Conservation (phyloP, 495 filamentous ascomycete species). For the Penicillium pulvis region DNA sequence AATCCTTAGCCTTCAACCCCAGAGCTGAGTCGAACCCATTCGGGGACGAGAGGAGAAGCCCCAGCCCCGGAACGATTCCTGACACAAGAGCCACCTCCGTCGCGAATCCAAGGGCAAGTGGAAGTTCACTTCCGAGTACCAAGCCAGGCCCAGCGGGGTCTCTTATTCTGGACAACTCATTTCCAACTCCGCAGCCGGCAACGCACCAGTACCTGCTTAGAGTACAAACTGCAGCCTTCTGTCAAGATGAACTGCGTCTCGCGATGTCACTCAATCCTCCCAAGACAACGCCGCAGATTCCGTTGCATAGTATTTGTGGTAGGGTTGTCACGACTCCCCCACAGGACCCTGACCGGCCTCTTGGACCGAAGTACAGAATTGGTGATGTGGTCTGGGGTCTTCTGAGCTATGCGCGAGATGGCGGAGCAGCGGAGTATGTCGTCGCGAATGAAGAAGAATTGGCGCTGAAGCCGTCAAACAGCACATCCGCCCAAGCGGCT, state of each 20-base stretch:
- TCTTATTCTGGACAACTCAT: slow-evolving; percentile 37
- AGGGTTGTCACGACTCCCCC: slow-evolving; percentile 51
- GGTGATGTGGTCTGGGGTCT: slow-evolving; percentile 58
- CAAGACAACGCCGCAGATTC: slow-evolving; percentile 49
- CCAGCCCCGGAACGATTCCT: not conserved
- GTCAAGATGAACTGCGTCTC: slow-evolving; percentile 54
- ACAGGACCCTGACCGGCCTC: slow-evolving; percentile 36
- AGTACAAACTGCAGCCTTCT: slow-evolving; percentile 58
- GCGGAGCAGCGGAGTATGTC: slow-evolving; percentile 53
- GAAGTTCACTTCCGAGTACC: not conserved
- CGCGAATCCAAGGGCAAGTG: slow-evolving; percentile 22
- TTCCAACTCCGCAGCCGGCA: slow-evolving; percentile 42
- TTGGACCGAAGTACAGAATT: slow-evolving; percentile 45
- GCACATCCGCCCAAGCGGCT: slow-evolving; percentile 52
- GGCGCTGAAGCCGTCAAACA: slow-evolving; percentile 47
- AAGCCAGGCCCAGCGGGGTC: slow-evolving; percentile 20
- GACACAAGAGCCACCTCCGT: slow-evolving; percentile 8
- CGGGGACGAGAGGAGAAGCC: not conserved
- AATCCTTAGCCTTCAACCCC: slow-evolving; percentile 2
- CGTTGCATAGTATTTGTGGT: slow-evolving; percentile 60
- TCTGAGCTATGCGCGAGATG: slow-evolving; percentile 47
- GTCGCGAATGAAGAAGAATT: slow-evolving; percentile 54
- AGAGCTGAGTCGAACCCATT: not conserved
- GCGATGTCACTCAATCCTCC: slow-evolving; percentile 45
- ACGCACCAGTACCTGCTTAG: slow-evolving; percentile 59